Evolutionary conservation across 108 stramenopile species (phyloP).

Genomic region (Cyclotella distinguenda): DNA sequence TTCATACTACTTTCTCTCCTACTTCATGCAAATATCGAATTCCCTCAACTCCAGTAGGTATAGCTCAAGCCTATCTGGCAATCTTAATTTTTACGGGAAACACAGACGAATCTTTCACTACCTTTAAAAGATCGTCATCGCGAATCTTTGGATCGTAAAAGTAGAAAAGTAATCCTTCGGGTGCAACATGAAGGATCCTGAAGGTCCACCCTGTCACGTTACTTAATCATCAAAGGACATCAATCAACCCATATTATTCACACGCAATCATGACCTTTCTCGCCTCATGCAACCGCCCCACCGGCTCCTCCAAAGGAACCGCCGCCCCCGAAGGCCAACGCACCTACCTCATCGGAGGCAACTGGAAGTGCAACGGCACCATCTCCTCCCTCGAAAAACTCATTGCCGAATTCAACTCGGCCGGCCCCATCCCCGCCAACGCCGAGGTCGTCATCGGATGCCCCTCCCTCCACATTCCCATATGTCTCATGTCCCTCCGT

Average conservation of each 20-base stretch:
- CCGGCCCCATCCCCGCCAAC: constrained; percentile 84
- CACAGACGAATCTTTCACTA: too few relatives aligned
- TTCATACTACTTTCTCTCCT: too few relatives aligned
- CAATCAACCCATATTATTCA: background rate
- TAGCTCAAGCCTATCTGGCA: too few relatives aligned
- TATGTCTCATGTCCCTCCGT: constrained; percentile 60
- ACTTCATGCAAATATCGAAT: too few relatives aligned
- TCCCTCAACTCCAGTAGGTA: too few relatives aligned
- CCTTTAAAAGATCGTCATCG: too few relatives aligned
- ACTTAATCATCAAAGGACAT: too few relatives aligned
- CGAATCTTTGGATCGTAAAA: too few relatives aligned
- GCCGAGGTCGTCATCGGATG: constrained; percentile 82
- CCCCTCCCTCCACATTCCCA: constrained; percentile 76
- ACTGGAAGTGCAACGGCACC: constrained; percentile 95
- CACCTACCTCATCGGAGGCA: constrained; percentile 89
- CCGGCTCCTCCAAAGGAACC: constrained; percentile 46
- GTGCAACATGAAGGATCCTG: too few relatives aligned
- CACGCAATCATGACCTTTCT: constrained; percentile 21
- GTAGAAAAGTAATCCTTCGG: too few relatives aligned
- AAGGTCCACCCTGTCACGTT: too few relatives aligned
- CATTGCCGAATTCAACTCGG: constrained; percentile 81
- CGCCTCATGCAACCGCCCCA: constrained; percentile 41
- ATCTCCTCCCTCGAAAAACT: constrained; percentile 66
- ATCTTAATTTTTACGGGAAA: too few relatives aligned
- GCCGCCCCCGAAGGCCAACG: constrained; percentile 56